These are phyloP conservation scores for Xylariaceae sp. DNA, from an alignment of 2,329 filamentous ascomycete genomes.

Conservation along the genomic window DNA sequence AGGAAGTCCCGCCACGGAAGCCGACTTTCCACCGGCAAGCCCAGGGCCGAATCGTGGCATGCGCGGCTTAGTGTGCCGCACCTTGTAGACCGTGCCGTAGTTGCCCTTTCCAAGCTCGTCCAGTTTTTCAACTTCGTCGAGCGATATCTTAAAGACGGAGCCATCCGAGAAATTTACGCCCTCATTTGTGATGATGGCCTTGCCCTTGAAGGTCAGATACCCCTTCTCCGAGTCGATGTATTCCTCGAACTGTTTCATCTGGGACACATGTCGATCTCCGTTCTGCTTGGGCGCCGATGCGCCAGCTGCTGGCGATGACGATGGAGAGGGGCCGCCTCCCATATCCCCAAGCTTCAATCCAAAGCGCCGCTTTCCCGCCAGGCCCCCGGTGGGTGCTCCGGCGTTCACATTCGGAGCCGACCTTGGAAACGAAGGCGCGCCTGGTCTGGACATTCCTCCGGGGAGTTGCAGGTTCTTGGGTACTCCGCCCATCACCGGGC, in stretches of 20 bases:
- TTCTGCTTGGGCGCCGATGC: constrained; percentile 31
- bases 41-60: constrained; percentile 53
- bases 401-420: constrained; percentile 39
- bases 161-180: constrained; percentile 92
- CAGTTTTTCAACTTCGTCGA: constrained; percentile 85
- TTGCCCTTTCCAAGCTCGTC: constrained; percentile 96
- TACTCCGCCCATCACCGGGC: constrained; percentile 23
- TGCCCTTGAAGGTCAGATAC: constrained; percentile 85
- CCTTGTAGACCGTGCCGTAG: constrained; percentile 96
- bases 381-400: constrained; percentile 15
- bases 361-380: constrained; percentile 57
- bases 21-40: constrained; percentile 40
- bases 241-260: constrained; percentile 58
- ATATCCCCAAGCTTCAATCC: constrained; percentile 56
- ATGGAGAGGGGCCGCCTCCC: constrained; percentile 28
- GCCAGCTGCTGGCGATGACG: constrained; percentile 31
- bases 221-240: constrained; percentile 89
- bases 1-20: constrained; percentile 31
- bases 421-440: constrained; percentile 40
- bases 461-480: constrained; percentile 39
- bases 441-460: constrained; percentile 33
- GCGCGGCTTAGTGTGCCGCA: constrained; percentile 67
- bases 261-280: constrained; percentile 34
- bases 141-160: constrained; percentile 82
- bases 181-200: constrained; percentile 78